phyloP scores from a whole-genome alignment of 2,329 filamentous ascomycete species.

The Aaosphaeria arxii region DNA sequence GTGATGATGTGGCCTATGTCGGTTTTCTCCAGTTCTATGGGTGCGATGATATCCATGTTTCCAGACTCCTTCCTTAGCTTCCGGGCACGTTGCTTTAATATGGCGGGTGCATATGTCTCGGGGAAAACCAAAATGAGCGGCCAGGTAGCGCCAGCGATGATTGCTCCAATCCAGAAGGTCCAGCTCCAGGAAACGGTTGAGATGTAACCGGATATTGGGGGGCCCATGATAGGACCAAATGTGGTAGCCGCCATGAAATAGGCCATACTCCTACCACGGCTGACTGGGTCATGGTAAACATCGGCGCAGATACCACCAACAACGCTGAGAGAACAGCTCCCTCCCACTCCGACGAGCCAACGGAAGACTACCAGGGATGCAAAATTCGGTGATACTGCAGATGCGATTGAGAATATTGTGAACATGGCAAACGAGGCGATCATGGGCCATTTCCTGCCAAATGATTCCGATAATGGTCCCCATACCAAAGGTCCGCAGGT shows the following conservation, averaged over 20 bases:
- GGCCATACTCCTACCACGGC: slow-evolving; percentile 60
- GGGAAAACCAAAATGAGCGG: slow-evolving; percentile 60
- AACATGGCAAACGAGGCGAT: slow-evolving; percentile 49
- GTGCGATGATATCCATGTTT: slow-evolving; percentile 53
- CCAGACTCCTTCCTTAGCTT: slow-evolving; percentile 57
- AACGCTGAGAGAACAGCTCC: slow-evolving; percentile 55
- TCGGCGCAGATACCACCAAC: slow-evolving; percentile 64
- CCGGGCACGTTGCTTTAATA: slow-evolving; percentile 52
- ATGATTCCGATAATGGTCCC: slow-evolving; percentile 44
- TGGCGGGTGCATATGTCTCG: slow-evolving; percentile 46
- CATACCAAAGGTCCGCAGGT: slow-evolving; percentile 44
- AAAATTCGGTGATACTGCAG: slow-evolving; percentile 44
- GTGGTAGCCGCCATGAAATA: slow-evolving; percentile 65
- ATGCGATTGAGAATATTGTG: slow-evolving; percentile 46
- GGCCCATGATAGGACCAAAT: slow-evolving; percentile 56
- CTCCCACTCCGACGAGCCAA: slow-evolving; percentile 42
- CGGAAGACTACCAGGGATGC: slow-evolving; percentile 44
- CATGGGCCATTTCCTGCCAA: slow-evolving; percentile 47
- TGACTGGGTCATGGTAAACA: slow-evolving; percentile 56
- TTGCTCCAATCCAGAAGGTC: slow-evolving; percentile 68
- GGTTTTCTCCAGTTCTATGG: slow-evolving; percentile 61
- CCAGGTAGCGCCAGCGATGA: slow-evolving; percentile 63
- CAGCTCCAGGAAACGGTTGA: slow-evolving; percentile 64
- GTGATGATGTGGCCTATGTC: slow-evolving; percentile 59
- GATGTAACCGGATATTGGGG: slow-evolving; percentile 63